Conservation (phyloP, 1,284 basidiomycete species). For the Volvariella volvacea region DNA sequence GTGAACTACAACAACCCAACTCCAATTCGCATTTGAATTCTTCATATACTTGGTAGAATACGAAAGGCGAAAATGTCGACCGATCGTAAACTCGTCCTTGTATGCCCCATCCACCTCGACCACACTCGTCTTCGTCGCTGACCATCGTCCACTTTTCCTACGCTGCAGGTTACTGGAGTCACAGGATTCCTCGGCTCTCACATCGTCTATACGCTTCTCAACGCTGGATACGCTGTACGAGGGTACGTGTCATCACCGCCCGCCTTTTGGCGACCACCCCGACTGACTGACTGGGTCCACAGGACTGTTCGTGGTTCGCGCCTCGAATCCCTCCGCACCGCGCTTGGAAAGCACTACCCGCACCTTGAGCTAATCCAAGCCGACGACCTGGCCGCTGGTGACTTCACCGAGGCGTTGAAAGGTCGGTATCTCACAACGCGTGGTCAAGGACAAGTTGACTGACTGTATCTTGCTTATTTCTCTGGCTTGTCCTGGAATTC, state of each 20-base stretch:
- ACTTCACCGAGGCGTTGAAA: background rate
- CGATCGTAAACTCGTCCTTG: too few species aligned
- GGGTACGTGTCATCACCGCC: background rate
- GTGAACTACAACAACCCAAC: too few species aligned
- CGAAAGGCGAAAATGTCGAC: too few species aligned
- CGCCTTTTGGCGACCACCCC: background rate
- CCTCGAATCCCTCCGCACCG: background rate
- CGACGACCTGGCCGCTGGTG: background rate
- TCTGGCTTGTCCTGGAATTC: background rate
- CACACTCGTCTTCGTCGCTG: too few species aligned
- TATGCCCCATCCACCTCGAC: too few species aligned
- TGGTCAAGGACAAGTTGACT: too few species aligned
- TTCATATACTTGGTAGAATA: too few species aligned
- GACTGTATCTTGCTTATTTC: conserved; percentile 5
- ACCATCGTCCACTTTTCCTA: too few species aligned
- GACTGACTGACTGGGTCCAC: background rate
- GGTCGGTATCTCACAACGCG: too few species aligned
- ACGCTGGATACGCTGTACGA: background rate
- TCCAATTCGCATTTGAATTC: too few species aligned
- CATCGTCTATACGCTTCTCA: conserved; percentile 7
- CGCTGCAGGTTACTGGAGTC: conserved; percentile 14
- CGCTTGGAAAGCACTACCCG: background rate
- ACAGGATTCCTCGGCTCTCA: conserved; percentile 14
- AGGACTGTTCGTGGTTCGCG: background rate
- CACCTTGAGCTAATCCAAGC: background rate